Evolutionary conservation across 2,329 filamentous ascomycete genomes (phyloP).

Genomic region (Blastomyces emzantsi): DNA sequence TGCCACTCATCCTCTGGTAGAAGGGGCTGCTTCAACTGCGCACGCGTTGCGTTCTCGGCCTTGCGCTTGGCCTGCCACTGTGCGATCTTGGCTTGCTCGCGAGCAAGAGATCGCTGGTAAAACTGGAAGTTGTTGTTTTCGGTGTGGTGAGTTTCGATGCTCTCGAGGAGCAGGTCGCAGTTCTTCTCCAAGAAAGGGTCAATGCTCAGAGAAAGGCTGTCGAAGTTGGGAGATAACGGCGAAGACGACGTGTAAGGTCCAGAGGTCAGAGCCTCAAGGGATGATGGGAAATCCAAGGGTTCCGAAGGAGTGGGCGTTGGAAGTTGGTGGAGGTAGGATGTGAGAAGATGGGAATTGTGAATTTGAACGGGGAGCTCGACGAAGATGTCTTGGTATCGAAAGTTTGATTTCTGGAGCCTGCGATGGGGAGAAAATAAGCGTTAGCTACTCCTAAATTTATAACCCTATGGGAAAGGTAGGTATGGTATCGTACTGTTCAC

Average conservation of each 20-base stretch:
- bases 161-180: slow-evolving; percentile 89
- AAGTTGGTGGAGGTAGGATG: slow-evolving; percentile 87
- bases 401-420: slow-evolving; percentile 87
- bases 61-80: slow-evolving; percentile 97
- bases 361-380: slow-evolving; percentile 80
- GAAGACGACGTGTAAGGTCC: slow-evolving; percentile 49
- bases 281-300: slow-evolving; percentile 66
- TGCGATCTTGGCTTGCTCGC: slow-evolving; percentile 93
- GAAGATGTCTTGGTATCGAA: slow-evolving; percentile 89
- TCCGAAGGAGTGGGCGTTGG: slow-evolving; percentile 57
- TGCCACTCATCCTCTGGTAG: slow-evolving; percentile 98
- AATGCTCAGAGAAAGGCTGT: slow-evolving; percentile 83
- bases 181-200: slow-evolving; percentile 98
- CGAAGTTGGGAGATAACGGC: slow-evolving; percentile 78
- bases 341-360: slow-evolving; percentile 96
- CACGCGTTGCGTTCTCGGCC: slow-evolving; percentile 80
- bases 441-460: slow-evolving; percentile 2
- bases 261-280: slow-evolving; percentile 66
- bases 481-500: slow-evolving; percentile 64
- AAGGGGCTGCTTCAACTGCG: slow-evolving; percentile 75
- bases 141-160: slow-evolving; percentile 95
- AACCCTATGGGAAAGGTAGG: background rate
- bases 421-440: slow-evolving; percentile 10
- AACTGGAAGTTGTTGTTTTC: slow-evolving; percentile 99
- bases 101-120: slow-evolving; percentile 86